Evolutionary conservation across 2,329 filamentous ascomycete genomes (phyloP).

Genomic region (Xylaria sp.): DNA sequence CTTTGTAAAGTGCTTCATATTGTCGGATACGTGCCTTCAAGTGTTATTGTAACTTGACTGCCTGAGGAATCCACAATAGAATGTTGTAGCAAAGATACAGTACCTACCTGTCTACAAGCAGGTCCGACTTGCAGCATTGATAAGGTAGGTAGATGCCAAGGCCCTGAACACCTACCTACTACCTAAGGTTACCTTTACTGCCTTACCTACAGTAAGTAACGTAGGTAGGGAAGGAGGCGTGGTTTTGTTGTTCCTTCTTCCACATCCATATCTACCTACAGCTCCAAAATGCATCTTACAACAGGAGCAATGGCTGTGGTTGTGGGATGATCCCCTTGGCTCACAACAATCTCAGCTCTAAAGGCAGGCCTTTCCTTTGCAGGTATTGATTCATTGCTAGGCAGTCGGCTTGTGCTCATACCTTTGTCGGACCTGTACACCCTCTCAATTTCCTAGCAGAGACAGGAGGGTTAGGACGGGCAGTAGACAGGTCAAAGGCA

Average conservation of each 20-base stretch:
- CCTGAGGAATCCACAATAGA: background rate
- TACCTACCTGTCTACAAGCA: background rate
- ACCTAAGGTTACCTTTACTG: background rate
- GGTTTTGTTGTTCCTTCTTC: too few relatives aligned
- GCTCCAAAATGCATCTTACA: background rate
- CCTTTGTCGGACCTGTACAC: too few relatives aligned
- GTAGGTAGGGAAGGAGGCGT: too few relatives aligned
- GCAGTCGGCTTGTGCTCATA: too few relatives aligned
- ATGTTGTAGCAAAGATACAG: background rate
- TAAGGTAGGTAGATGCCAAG: slow-evolving; percentile 7
- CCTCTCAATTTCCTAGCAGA: background rate
- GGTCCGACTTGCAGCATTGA: slow-evolving; percentile 10
- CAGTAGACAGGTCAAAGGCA: too few relatives aligned
- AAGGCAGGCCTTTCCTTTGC: too few relatives aligned
- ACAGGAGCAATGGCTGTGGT: background rate
- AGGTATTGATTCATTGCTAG: background rate
- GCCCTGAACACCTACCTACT: background rate
- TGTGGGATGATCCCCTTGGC: background rate
- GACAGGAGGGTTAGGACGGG: too few relatives aligned
- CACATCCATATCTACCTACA: too few relatives aligned
- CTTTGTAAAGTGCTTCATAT: background rate
- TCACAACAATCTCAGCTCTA: background rate
- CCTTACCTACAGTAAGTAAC: too few relatives aligned
- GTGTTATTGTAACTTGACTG: background rate
- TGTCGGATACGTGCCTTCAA: background rate